Evolutionary conservation across 169 alveolate species (phyloP).

Genomic region (Plasmodium malariae): DNA sequence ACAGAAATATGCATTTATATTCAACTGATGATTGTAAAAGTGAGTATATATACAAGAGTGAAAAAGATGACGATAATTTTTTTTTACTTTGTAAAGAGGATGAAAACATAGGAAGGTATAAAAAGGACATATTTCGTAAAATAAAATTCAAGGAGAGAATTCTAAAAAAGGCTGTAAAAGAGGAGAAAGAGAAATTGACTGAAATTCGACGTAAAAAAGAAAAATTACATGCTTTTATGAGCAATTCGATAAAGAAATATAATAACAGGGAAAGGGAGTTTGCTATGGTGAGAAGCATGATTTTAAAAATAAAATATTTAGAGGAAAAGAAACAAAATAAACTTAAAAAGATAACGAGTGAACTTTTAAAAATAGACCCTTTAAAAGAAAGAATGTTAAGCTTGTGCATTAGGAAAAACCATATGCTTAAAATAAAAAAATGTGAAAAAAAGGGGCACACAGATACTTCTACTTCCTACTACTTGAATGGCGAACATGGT

Average conservation of each 20-base stretch:
- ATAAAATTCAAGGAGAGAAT: not conserved
- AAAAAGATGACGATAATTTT: no score
- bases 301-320: conserved; percentile 20
- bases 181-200: not conserved
- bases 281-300: not conserved
- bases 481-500: no score
- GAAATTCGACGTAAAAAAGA: conserved; percentile 7
- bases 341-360: conserved; percentile 4
- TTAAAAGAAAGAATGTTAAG: conserved; percentile 3
- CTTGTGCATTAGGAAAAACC: no score
- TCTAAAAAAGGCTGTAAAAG: conserved; percentile 1
- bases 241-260: not conserved
- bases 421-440: no score
- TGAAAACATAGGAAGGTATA: not conserved
- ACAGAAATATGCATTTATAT: no score
- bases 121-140: not conserved
- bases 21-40: no score
- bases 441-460: no score
- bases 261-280: conserved; percentile 2
- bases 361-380: conserved; percentile 4
- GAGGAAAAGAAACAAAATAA: conserved; percentile 25
- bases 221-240: not conserved
- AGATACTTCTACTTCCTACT: no score
- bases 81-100: no score
- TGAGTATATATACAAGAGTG: no score